phyloP scores from a whole-genome alignment of 306 rosid genomes.

The Dryas octopetala region DNA sequence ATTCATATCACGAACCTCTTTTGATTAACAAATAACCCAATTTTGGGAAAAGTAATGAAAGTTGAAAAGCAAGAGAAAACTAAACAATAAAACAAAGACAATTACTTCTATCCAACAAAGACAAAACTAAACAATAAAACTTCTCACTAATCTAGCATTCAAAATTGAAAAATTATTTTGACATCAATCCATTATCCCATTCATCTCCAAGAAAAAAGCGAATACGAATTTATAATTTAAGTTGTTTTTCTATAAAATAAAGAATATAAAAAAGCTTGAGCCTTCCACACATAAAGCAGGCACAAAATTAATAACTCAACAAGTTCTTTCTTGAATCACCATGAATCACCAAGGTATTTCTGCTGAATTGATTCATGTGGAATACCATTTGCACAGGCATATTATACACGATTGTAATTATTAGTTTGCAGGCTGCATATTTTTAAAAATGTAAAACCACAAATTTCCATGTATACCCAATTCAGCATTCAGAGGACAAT shows the following conservation, averaged over 20 bases:
- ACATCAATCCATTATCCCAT: not conserved
- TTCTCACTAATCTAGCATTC: not conserved
- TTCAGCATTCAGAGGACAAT: not conserved
- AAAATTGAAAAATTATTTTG: not conserved
- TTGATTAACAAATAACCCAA: not conserved
- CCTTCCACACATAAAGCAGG: not conserved
- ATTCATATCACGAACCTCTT: not conserved
- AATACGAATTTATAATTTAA: not conserved
- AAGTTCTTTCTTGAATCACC: not conserved
- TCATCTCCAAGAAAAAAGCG: not conserved
- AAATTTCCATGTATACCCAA: not conserved
- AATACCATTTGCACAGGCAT: not conserved
- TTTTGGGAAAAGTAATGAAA: not conserved
- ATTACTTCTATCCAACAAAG: not conserved
- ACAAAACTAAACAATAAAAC: not conserved
- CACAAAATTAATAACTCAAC: not conserved
- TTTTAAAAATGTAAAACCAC: not conserved
- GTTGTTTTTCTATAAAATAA: no score
- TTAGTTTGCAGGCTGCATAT: not conserved
- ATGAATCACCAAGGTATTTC: not conserved
- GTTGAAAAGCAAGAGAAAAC: not conserved
- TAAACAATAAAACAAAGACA: no score
- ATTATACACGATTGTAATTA: not conserved
- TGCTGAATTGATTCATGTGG: not conserved
- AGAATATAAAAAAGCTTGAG: not conserved